Base-by-base conservation (phyloP, 768 basidiomycete genomes). In the Xerocomellus dryophilus region DNA sequence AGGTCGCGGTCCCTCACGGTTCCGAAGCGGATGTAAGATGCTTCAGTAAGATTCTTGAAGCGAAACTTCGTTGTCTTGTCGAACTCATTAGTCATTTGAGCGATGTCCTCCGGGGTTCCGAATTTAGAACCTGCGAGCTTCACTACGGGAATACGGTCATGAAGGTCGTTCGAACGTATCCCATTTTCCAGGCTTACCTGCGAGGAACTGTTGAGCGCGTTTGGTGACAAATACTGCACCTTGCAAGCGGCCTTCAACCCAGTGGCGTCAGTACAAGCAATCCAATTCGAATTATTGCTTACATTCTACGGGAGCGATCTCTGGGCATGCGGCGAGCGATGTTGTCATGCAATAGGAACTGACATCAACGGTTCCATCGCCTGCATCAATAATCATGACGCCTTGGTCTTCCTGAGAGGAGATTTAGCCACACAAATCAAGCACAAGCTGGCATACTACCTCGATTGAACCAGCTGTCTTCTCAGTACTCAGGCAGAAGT, bases 281-380 rank as follows among this genome's bases (percentile, higher is more conserved):
- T 9, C 17, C 8, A 5, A 5, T n/a, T 23, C n/a, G 3, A 18
- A 32, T 11, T 20, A 29, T 15, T 15, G 42, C 67, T 68, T 53
- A 78, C 79, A 81, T 60, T 75, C 70, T 2, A 74, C 61, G 0
- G 74, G 73, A 3, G 79, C 76, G 25, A 81, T 75, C 63, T 84
- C 83, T 50, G 80, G 76, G 29, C 81, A 75, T 1, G 65, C 58
- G 4, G 60, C 54, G 1, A 69, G 51, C 2, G 60, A 66, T n/a
- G 59, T 60, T n/a, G 63, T 61, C 60, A 76, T 73, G 29, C 72
- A 73, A 51, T 85, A 85, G 12, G 78, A 72, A 53, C 80, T 83
- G 38, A 85, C 70, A 55, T 86, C 83, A 25, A 85, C 71, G 0
- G 82, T 86, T 18, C 82, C 84, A 40, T 82, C 82, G 7, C 84